A percentile compares a stretch with the other conserved stretches of the same genome.
Conservation (phyloP, 345 rosid genomes). For the Salix suchowensis region DNA sequence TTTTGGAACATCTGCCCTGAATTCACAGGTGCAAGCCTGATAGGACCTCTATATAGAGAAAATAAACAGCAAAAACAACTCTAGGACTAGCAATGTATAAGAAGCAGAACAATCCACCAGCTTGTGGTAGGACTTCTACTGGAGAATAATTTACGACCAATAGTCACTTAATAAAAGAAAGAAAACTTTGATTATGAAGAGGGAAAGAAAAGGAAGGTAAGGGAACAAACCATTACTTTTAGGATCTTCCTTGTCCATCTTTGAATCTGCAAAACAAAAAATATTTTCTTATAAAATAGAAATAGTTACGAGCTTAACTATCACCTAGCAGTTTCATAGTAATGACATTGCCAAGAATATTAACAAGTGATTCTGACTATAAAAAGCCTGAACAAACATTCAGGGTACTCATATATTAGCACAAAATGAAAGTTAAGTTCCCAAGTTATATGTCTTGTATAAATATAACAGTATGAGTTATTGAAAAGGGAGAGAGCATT, state of each 20-base stretch:
- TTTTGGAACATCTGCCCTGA: background rate
- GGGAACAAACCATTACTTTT: slow-evolving; percentile 53
- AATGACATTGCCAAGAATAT: too few relatives aligned
- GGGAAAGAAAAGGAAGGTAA: slow-evolving; percentile 2
- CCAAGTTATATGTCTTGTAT: background rate
- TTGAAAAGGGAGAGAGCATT: background rate
- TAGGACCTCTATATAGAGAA: background rate
- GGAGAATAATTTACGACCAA: background rate
- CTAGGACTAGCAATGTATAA: background rate
- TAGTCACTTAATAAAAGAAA: background rate
- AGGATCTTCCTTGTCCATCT: slow-evolving; percentile 76
- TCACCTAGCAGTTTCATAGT: slow-evolving; percentile 2
- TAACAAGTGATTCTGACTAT: too few relatives aligned
- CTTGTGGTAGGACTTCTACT: background rate
- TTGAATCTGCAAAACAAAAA: slow-evolving; percentile 51
- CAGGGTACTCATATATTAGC: background rate
- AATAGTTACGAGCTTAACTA: background rate
- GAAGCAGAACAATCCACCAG: background rate
- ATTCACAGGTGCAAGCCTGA: background rate
- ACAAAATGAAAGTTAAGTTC: background rate
- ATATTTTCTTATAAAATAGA: slow-evolving; percentile 6
- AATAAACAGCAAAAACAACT: background rate
- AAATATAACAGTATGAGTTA: background rate
- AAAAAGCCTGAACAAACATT: background rate
- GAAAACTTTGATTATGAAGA: background rate